A percentile compares a stretch with the other conserved stretches of the same genome.
These are phyloP conservation scores for Grosmannia clavigera DNA, from an alignment of 2,329 filamentous ascomycete genomes.

Conservation along the genomic window DNA sequence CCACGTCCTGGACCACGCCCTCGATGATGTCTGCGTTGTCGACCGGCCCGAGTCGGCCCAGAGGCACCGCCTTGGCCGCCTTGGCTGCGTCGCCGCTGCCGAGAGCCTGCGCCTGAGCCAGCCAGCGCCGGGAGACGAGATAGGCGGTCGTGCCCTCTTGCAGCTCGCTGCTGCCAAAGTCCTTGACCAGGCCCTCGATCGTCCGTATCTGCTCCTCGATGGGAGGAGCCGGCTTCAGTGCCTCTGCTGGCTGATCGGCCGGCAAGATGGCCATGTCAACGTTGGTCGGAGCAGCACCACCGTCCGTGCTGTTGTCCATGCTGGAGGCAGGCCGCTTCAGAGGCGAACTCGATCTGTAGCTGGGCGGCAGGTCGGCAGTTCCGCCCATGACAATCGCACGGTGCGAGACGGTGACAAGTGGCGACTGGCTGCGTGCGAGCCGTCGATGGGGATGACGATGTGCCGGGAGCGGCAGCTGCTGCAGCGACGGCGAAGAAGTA, in stretches of 20 bases:
- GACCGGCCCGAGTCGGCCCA: constrained; percentile 59
- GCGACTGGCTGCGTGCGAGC: constrained; percentile 36
- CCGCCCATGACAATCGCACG: constrained; percentile 49
- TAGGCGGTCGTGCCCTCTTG: constrained; percentile 64
- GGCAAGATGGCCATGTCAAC: constrained; percentile 30
- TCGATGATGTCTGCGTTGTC: constrained; percentile 78
- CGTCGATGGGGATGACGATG: constrained; percentile 12
- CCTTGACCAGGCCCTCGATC: constrained; percentile 50
- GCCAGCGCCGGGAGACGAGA: constrained; percentile 69
- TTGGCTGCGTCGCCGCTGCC: constrained; percentile 41
- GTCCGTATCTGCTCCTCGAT: constrained; percentile 52
- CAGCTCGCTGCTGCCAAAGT: constrained; percentile 38
- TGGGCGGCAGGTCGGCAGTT: constrained; percentile 33
- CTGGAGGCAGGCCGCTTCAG: constrained; percentile 51
- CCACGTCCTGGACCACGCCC: constrained; percentile 39
- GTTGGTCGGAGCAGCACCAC: constrained; percentile 18
- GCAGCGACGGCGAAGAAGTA: background rate
- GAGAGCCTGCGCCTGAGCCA: constrained; percentile 57
- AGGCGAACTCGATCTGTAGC: constrained; percentile 51
- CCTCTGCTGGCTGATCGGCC: background rate
- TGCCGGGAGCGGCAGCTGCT: constrained; percentile 13
- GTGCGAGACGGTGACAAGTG: constrained; percentile 34
- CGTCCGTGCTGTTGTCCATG: constrained; percentile 40
- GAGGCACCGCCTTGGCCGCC: constrained; percentile 44
- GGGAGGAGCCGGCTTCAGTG: constrained; percentile 1